phyloP scores from a whole-genome alignment of 2,329 filamentous ascomycete genomes.

The Fusarium avenaceum region DNA sequence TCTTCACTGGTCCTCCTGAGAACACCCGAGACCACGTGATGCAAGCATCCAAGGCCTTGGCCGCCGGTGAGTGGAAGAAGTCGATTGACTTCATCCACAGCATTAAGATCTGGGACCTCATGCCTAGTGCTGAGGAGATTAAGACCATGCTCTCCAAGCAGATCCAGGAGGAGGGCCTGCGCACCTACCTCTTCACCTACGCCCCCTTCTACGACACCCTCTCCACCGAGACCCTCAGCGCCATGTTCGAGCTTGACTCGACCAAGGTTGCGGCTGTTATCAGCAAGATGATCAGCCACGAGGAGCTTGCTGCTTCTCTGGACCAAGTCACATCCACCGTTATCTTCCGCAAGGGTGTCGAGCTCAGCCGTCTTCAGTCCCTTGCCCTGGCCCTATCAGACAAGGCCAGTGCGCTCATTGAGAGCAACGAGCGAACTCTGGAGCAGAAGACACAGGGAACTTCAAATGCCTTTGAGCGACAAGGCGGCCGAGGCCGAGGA shows the following conservation, averaged over 20 bases:
- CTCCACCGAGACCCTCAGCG: slow-evolving; percentile 83
- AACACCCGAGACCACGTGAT: slow-evolving; percentile 99
- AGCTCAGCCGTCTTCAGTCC: slow-evolving; percentile 95
- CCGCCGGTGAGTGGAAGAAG: slow-evolving; percentile 99
- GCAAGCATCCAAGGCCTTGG: slow-evolving; percentile 97
- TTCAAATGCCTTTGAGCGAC: slow-evolving; percentile 93
- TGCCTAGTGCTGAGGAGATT: slow-evolving; percentile 92
- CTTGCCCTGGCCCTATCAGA: slow-evolving; percentile 93
- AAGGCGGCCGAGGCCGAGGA: slow-evolving; percentile 82
- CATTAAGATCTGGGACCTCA: slow-evolving; percentile 99
- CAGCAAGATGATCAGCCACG: slow-evolving; percentile 99
- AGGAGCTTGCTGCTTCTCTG: slow-evolving; percentile 94
- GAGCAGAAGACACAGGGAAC: slow-evolving; percentile 98
- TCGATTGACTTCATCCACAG: slow-evolving; percentile 92
- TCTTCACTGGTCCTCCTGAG: slow-evolving; percentile 98
- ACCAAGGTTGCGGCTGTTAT: slow-evolving; percentile 95
- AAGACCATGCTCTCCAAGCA: slow-evolving; percentile 97
- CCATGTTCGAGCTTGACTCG: slow-evolving; percentile 94
- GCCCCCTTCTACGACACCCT: slow-evolving; percentile 99
- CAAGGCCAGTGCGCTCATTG: slow-evolving; percentile 95
- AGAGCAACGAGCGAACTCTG: slow-evolving; percentile 96
- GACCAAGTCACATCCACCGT: slow-evolving; percentile 98
- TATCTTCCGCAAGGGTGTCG: slow-evolving; percentile 99
- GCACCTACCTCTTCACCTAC: slow-evolving; percentile 99
- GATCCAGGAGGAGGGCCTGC: slow-evolving; percentile 97